Evolutionary conservation across 441 rosid species (phyloP).

Genomic region (Capsella rubella): DNA sequence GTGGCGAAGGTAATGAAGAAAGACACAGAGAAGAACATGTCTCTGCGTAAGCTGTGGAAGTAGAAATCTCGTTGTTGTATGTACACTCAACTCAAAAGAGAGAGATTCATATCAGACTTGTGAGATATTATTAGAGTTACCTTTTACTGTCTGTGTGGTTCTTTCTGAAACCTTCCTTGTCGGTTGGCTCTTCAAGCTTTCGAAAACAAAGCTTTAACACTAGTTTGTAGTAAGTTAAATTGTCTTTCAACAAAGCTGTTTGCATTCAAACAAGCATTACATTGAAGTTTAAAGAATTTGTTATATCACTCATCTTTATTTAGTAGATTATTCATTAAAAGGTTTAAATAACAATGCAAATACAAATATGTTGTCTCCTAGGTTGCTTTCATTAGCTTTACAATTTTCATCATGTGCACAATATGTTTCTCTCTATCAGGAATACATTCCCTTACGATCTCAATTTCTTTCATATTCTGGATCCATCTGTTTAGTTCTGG

Average conservation of each 20-base stretch:
- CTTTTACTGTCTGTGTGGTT: conserved; percentile 9
- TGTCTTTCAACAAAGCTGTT: not conserved
- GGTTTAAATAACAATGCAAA: not conserved
- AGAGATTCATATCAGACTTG: not conserved
- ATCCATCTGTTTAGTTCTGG: conserved; percentile 43
- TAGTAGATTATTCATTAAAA: not conserved
- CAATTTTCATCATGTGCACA: conserved; percentile 22
- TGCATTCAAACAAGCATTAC: not conserved
- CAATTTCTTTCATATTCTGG: conserved; percentile 34
- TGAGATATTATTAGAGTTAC: not conserved
- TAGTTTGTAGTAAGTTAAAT: not conserved
- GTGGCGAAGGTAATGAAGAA: conserved; percentile 98
- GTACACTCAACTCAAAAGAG: not conserved
- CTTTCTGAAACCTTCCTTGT: conserved; percentile 21
- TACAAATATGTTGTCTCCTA: not conserved
- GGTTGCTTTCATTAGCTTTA: not conserved
- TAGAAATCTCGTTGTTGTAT: conserved; percentile 17
- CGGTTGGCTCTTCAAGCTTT: conserved; percentile 17
- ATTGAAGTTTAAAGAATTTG: not conserved
- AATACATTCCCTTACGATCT: conserved; percentile 41
- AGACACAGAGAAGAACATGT: conserved; percentile 95
- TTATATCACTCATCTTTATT: not conserved
- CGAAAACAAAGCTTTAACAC: conserved; percentile 11
- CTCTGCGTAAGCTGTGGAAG: conserved; percentile 91
- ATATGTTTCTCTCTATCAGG: conserved; percentile 38